Evolutionary conservation across 768 basidiomycete species (phyloP).

Genomic region (Goffeauzyma gilvescens): DNA sequence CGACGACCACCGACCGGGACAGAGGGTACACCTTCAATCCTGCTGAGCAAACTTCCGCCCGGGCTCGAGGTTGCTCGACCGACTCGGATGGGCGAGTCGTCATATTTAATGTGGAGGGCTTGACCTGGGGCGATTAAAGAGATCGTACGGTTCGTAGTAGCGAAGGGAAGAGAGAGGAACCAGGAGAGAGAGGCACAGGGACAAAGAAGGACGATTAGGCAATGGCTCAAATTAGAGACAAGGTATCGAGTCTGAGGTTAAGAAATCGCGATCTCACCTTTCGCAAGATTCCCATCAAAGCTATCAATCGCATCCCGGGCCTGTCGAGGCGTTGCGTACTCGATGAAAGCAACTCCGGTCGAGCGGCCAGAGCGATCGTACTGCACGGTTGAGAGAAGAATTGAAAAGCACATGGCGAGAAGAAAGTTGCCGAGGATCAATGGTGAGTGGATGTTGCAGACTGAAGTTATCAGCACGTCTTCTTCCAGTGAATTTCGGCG

Average conservation of each 20-base stretch:
- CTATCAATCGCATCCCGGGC: constrained; percentile 67
- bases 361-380: constrained; percentile 93
- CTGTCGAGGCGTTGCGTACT: constrained; percentile 58
- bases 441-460: too few relatives aligned
- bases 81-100: constrained; percentile 3
- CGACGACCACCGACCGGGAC: too few relatives aligned
- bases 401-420: neutral
- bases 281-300: constrained; percentile 69
- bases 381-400: constrained; percentile 35
- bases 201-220: neutral
- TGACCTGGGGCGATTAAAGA: constrained; percentile 1
- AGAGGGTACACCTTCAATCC: constrained; percentile 18
- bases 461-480: too few relatives aligned
- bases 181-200: neutral
- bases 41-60: constrained; percentile 17
- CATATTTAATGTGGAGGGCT: constrained; percentile 10
- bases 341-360: constrained; percentile 57
- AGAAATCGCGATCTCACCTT: constrained; percentile 40
- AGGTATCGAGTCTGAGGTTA: neutral
- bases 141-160: neutral
- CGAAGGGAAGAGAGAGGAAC: too few relatives aligned
- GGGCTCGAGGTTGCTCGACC: neutral
- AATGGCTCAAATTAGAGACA: neutral
- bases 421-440: too few relatives aligned
- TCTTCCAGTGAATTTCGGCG: too few relatives aligned